phyloP scores from a whole-genome alignment of 768 basidiomycete genomes.

The Suillus occidentalis region DNA sequence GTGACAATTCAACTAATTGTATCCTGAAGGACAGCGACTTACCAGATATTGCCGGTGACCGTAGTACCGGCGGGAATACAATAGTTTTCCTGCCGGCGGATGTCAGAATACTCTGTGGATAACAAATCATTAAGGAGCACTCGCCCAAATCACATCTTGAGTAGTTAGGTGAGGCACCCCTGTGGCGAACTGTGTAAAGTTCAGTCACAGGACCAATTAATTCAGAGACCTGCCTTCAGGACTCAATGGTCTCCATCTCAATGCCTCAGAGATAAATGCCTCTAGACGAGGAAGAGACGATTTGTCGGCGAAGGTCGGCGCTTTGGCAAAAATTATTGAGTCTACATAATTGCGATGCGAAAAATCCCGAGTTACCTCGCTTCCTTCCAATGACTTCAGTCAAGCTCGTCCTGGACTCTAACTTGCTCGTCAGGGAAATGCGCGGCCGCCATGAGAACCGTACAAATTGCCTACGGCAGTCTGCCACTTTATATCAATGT shows the following conservation, averaged over 20 bases:
- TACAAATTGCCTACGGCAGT: neutral
- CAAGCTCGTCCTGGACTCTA: neutral
- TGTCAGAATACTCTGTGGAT: neutral
- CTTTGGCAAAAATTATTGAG: constrained; percentile 11
- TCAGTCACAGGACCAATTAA: neutral
- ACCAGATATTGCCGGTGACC: constrained; percentile 23
- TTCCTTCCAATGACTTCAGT: neutral
- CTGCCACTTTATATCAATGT: neutral
- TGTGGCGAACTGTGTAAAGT: constrained; percentile 7
- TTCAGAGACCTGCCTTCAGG: neutral
- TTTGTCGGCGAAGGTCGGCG: neutral
- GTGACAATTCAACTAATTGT: neutral
- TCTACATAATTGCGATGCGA: neutral
- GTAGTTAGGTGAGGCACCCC: constrained; percentile 1
- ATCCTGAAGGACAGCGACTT: neutral
- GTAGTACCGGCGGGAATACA: constrained; percentile 23
- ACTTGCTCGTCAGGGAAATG: neutral
- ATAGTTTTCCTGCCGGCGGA: constrained; percentile 19
- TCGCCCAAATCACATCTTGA: neutral
- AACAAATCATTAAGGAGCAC: neutral
- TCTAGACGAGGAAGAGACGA: neutral
- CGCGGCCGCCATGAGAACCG: neutral
- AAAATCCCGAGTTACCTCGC: neutral
- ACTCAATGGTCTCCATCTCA: neutral
- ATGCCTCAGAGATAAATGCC: neutral